Conservation (phyloP, 2,329 filamentous ascomycete species). For the Samsoniella hepiali region DNA sequence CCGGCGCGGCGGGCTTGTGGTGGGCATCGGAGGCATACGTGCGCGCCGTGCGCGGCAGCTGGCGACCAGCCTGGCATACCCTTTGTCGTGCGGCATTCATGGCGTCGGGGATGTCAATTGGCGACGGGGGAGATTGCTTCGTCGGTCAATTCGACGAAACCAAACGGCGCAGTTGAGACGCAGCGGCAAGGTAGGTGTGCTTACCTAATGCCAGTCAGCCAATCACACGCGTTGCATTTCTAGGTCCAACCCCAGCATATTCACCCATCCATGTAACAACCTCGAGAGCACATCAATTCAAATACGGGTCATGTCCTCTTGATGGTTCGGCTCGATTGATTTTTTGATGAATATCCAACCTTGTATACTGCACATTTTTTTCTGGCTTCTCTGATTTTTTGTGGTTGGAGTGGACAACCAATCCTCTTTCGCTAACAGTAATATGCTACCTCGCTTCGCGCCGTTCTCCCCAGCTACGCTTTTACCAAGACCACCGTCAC, state of each 20-base stretch:
- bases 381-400: neutral
- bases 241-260: neutral
- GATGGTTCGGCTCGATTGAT: neutral
- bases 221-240: slow-evolving; percentile 10
- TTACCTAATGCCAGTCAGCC: slow-evolving; percentile 6
- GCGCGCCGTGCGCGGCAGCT: slow-evolving; percentile 40
- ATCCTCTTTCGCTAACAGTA: no score
- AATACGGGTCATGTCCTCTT: neutral
- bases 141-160: neutral
- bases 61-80: slow-evolving; percentile 37
- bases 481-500: neutral
- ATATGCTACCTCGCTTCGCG: no score
- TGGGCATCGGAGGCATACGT: slow-evolving; percentile 55
- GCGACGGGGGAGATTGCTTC: slow-evolving; percentile 15
- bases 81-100: slow-evolving; percentile 46
- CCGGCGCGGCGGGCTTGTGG: slow-evolving; percentile 42
- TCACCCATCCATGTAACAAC: neutral
- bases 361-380: neutral
- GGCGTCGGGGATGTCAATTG: slow-evolving; percentile 33
- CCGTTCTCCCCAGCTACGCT: neutral
- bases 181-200: neutral
- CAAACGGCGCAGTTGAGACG: slow-evolving; percentile 10
- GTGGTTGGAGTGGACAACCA: neutral
- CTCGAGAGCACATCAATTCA: neutral
- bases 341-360: neutral